These are phyloP conservation scores for Purpureocillium lavendulum DNA, from an alignment of 2,329 filamentous ascomycete genomes.

Conservation along the genomic window DNA sequence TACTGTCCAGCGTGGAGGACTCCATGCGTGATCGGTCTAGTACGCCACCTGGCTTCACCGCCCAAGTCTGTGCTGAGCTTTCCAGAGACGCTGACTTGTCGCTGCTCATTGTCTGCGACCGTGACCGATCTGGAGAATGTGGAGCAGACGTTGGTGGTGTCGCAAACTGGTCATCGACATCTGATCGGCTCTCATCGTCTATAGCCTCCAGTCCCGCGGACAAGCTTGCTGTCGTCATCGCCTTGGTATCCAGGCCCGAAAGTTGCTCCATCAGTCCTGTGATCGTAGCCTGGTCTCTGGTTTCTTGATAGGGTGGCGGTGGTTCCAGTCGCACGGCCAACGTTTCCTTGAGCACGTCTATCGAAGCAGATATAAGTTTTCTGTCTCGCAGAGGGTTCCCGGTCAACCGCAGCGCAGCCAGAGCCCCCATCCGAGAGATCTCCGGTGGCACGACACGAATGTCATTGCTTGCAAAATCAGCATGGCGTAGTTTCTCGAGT, in stretches of 20 bases:
- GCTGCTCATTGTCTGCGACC: slow-evolving; percentile 37
- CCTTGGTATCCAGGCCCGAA: slow-evolving; percentile 19
- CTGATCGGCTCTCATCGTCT: slow-evolving; percentile 38
- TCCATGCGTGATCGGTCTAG: slow-evolving; percentile 64
- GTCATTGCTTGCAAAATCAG: slow-evolving; percentile 80
- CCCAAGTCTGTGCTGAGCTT: slow-evolving; percentile 35
- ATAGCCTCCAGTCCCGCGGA: slow-evolving; percentile 13
- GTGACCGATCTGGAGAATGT: slow-evolving; percentile 38
- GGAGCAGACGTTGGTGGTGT: slow-evolving; percentile 49
- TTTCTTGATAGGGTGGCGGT: slow-evolving; percentile 31
- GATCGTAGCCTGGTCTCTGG: slow-evolving; percentile 11
- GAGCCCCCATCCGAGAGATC: slow-evolving; percentile 69
- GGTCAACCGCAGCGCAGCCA: slow-evolving; percentile 67
- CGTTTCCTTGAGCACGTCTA: slow-evolving; percentile 71
- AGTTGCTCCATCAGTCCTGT: slow-evolving; percentile 16
- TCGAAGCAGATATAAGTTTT: slow-evolving; percentile 73
- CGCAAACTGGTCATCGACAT: slow-evolving; percentile 44
- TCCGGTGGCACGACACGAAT: slow-evolving; percentile 67
- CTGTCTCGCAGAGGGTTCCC: slow-evolving; percentile 90
- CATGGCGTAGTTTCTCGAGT: slow-evolving; percentile 61
- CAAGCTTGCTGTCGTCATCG: neutral
- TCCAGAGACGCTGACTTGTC: slow-evolving; percentile 36
- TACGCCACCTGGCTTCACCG: slow-evolving; percentile 50
- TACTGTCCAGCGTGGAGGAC: slow-evolving; percentile 50
- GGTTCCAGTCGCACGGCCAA: slow-evolving; percentile 60